Conservation (phyloP, 129 eudicot species). For the Lonicera japonica region DNA sequence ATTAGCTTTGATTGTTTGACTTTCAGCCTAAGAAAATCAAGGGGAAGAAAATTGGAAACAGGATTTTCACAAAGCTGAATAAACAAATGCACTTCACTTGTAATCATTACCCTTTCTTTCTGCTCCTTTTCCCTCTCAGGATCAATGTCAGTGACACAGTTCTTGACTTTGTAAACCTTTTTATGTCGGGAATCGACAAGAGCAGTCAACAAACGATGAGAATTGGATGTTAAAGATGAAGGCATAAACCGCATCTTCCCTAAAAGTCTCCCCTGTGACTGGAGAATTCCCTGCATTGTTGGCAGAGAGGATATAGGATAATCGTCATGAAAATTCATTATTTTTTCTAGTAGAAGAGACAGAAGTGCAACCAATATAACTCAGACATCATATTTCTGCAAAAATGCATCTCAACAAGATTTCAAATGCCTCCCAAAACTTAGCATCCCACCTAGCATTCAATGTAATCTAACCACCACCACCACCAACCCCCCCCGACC, state of each 20-base stretch:
- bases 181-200: constrained; percentile 97
- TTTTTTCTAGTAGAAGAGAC: constrained; percentile 2
- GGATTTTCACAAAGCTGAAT: not conserved
- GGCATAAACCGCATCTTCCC: constrained; percentile 98
- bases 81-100: not conserved
- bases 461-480: too few relatives aligned
- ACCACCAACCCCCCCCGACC: too few relatives aligned
- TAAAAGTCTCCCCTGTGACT: constrained; percentile 83
- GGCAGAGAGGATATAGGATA: not conserved
- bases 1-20: constrained; percentile 92
- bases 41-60: not conserved
- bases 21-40: constrained; percentile 57
- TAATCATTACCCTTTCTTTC: constrained; percentile 71
- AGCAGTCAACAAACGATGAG: constrained; percentile 91
- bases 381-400: not conserved
- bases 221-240: constrained; percentile 86
- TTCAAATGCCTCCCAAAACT: not conserved
- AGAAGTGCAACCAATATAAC: not conserved
- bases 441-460: not conserved
- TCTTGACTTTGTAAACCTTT: constrained; percentile 85
- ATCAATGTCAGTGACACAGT: constrained; percentile 90
- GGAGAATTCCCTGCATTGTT: constrained; percentile 74
- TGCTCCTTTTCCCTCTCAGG: constrained; percentile 99
- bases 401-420: not conserved
- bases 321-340: constrained; percentile 1